phyloP scores from a whole-genome alignment of 116 monocot species.

The Cymodocea nodosa region DNA sequence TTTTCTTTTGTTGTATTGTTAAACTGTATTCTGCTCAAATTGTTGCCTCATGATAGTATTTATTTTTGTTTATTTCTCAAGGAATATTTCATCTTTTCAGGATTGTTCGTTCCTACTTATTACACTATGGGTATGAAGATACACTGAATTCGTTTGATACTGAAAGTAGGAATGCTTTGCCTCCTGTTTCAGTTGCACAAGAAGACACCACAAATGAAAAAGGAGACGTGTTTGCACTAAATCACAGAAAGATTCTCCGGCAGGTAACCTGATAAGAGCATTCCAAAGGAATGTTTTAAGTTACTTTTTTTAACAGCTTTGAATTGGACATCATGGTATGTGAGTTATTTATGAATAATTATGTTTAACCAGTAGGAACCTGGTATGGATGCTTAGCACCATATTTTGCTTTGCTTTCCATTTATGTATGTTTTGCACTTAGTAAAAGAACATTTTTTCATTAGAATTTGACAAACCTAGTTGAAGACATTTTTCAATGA shows the following conservation, averaged over 20 bases:
- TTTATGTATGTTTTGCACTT: too few relatives aligned
- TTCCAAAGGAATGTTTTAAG: too few relatives aligned
- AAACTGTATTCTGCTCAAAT: not conserved
- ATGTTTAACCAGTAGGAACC: too few relatives aligned
- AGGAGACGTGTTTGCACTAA: constrained; percentile 49
- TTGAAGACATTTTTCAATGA: too few relatives aligned
- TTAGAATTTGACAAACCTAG: too few relatives aligned
- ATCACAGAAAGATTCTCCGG: constrained; percentile 71
- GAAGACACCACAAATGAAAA: constrained; percentile 41
- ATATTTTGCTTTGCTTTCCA: too few relatives aligned
- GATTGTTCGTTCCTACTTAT: constrained; percentile 85
- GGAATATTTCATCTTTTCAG: constrained; percentile 22
- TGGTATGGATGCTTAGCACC: too few relatives aligned
- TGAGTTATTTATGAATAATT: too few relatives aligned
- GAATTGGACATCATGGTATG: too few relatives aligned
- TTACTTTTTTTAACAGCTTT: too few relatives aligned
- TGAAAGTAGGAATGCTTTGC: constrained; percentile 52
- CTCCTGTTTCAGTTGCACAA: constrained; percentile 18
- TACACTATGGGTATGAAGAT: constrained; percentile 97
- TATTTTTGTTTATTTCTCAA: not conserved
- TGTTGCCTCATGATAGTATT: not conserved
- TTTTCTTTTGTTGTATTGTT: not conserved
- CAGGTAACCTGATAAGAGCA: constrained; percentile 33
- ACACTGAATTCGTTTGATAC: constrained; percentile 75
- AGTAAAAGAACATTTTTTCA: too few relatives aligned